These are phyloP conservation scores for Casaregolazyma suthepensis DNA, from an alignment of 1,139 yeast genomes.

Conservation along the genomic window DNA sequence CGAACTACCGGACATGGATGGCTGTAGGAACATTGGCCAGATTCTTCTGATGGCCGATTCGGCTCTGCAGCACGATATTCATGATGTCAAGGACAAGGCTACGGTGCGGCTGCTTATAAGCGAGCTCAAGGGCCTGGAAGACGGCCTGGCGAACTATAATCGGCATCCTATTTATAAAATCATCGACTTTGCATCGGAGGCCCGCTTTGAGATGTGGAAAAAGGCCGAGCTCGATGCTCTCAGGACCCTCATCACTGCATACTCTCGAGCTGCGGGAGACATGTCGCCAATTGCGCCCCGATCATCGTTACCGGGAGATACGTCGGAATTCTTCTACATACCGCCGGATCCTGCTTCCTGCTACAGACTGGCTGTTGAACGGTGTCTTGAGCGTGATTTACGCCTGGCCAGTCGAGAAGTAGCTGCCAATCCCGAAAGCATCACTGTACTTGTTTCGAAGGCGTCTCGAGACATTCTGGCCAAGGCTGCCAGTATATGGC, in stretches of 20 bases:
- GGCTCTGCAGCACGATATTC: conserved; percentile 26
- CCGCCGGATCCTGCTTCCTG: conserved; percentile 37
- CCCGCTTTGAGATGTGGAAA: conserved; percentile 51
- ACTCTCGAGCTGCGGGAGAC: conserved; percentile 1
- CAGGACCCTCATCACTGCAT: conserved; percentile 31
- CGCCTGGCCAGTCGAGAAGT: conserved; percentile 24
- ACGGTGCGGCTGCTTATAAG: conserved; percentile 41
- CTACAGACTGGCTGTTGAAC: conserved; percentile 32
- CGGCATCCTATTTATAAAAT: conserved; percentile 36
- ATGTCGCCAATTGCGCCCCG: conserved; percentile 8
- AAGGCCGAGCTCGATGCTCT: conserved; percentile 39
- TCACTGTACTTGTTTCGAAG: conserved; percentile 34
- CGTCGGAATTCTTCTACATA: conserved; percentile 18
- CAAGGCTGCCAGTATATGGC: conserved; percentile 54
- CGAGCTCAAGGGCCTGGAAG: conserved; percentile 41
- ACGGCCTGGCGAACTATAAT: conserved; percentile 39
- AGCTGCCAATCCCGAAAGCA: conserved; percentile 26
- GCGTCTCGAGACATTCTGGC: conserved; percentile 39
- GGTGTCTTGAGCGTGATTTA: conserved; percentile 32
- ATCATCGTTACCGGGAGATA: conserved; percentile 5
- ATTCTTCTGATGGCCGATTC: conserved; percentile 23
- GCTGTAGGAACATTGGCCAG: conserved; percentile 22
- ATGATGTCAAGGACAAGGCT: conserved; percentile 35
- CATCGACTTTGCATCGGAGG: conserved; percentile 39
- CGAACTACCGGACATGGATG: conserved; percentile 25